Evolutionary conservation across 768 basidiomycete species (phyloP).

Genomic region (Boletus reticulatus): DNA sequence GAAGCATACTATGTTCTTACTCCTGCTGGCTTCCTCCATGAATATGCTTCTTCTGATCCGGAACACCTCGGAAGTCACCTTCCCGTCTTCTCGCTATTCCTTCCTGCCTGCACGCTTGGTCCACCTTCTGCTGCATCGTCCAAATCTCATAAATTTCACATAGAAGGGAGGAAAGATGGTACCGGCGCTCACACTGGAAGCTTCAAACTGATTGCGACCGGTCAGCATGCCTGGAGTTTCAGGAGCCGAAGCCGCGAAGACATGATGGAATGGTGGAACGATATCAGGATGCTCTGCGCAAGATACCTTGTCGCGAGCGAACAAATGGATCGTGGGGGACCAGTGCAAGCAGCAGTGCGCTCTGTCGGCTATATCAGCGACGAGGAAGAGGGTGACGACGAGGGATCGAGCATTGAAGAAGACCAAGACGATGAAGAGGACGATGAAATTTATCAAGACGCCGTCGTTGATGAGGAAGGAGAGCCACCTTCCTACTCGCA

Average conservation of each 20-base stretch:
- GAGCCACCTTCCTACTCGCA: constrained; percentile 63
- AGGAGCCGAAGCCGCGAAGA: constrained; percentile 87
- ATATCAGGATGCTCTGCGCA: constrained; percentile 89
- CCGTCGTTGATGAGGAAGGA: constrained; percentile 38
- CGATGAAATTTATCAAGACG: constrained; percentile 44
- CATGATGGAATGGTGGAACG: constrained; percentile 99
- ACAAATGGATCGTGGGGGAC: constrained; percentile 87
- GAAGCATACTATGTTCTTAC: constrained; percentile 93
- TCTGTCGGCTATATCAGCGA: constrained; percentile 86
- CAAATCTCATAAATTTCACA: constrained; percentile 92
- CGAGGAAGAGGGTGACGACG: constrained; percentile 54
- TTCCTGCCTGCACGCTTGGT: constrained; percentile 93
- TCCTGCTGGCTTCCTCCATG: constrained; percentile 94
- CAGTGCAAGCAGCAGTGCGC: constrained; percentile 89
- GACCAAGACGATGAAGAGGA: constrained; percentile 51
- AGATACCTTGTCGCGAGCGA: constrained; percentile 93
- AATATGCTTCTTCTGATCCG: constrained; percentile 79
- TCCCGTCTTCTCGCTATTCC: constrained; percentile 85
- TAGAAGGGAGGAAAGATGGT: constrained; percentile 88
- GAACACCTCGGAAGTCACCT: constrained; percentile 42
- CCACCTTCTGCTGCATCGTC: constrained; percentile 73
- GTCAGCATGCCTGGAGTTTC: constrained; percentile 83
- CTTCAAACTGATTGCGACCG: constrained; percentile 38
- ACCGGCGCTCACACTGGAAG: constrained; percentile 59
- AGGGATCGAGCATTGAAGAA: constrained; percentile 50